These are phyloP conservation scores for Raphanus raphanistrum DNA, from an alignment of 345 rosid species.

Conservation along the genomic window DNA sequence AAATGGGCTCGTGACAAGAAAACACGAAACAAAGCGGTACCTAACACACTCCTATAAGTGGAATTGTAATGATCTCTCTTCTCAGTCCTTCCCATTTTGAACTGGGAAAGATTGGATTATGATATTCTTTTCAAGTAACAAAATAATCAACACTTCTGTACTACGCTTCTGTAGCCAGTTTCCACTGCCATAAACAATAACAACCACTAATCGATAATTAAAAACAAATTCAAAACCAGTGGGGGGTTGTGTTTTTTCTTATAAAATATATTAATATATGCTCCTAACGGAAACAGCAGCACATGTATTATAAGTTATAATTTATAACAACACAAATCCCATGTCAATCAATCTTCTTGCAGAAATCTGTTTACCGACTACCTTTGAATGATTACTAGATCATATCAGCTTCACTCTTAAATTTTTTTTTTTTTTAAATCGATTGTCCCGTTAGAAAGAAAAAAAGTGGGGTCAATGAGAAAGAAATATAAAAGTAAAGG, in stretches of 20 bases:
- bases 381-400: background rate
- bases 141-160: background rate
- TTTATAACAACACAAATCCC: background rate
- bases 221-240: background rate
- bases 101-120: background rate
- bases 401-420: conserved; percentile 7
- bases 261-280: background rate
- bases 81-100: background rate
- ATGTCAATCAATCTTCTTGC: conserved; percentile 23
- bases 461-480: conserved; percentile 33
- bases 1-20: background rate
- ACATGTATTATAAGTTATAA: conserved; percentile 37
- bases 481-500: conserved; percentile 13
- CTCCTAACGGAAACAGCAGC: conserved; percentile 36
- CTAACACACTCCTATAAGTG: background rate
- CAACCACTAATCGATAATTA: conserved; percentile 10
- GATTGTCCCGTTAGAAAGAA: conserved; percentile 18
- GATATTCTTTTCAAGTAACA: background rate
- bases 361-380: conserved; percentile 37
- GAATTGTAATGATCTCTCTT: background rate
- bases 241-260: background rate
- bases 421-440: no score
- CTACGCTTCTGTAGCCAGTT: conserved; percentile 10
- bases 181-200: conserved; percentile 8
- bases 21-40: background rate